Percentiles rank a stretch among this genome's conserved stretches.
Conservation (phyloP, 352 stramenopile species). For the Globisporangium takayamanum region DNA sequence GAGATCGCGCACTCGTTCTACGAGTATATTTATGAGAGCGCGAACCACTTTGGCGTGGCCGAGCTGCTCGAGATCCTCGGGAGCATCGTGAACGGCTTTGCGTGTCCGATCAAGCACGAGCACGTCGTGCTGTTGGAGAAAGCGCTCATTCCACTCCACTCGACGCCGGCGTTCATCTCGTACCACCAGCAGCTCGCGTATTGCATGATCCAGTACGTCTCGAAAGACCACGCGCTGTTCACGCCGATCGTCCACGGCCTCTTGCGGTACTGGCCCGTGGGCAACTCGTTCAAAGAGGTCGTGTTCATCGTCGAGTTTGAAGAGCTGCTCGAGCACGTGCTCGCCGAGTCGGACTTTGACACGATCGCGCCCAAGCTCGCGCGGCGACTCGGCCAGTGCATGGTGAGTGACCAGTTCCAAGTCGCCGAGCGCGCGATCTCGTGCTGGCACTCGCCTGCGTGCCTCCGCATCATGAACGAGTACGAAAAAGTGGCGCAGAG, state of each 20-base stretch:
- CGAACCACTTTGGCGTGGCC: constrained; percentile 83
- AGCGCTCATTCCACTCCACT: constrained; percentile 81
- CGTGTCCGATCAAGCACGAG: constrained; percentile 85
- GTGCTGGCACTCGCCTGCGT: constrained; percentile 74
- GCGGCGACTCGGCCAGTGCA: constrained; percentile 59
- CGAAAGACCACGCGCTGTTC: constrained; percentile 84
- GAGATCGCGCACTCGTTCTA: constrained; percentile 87
- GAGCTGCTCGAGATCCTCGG: constrained; percentile 85
- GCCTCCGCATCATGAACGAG: constrained; percentile 86
- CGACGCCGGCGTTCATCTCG: constrained; percentile 77
- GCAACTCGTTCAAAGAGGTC: constrained; percentile 86
- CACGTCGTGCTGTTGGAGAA: constrained; percentile 83
- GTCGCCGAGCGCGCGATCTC: constrained; percentile 79
- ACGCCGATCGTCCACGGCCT: constrained; percentile 72
- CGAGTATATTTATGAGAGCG: constrained; percentile 91
- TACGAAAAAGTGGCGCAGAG: constrained; percentile 81
- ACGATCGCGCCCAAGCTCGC: constrained; percentile 50
- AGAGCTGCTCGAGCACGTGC: constrained; percentile 84
- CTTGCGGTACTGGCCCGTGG: constrained; percentile 82
- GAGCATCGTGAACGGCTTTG: constrained; percentile 88
- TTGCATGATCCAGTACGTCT: constrained; percentile 89
- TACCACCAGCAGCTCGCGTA: constrained; percentile 88
- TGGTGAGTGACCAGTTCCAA: constrained; percentile 82
- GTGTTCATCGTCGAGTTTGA: constrained; percentile 88
- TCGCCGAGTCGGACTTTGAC: constrained; percentile 74